A percentile compares a stretch with the other conserved stretches of the same genome.
Conservation (phyloP, 2,329 filamentous ascomycete species). For the Ophiocordyceps sinensis region DNA sequence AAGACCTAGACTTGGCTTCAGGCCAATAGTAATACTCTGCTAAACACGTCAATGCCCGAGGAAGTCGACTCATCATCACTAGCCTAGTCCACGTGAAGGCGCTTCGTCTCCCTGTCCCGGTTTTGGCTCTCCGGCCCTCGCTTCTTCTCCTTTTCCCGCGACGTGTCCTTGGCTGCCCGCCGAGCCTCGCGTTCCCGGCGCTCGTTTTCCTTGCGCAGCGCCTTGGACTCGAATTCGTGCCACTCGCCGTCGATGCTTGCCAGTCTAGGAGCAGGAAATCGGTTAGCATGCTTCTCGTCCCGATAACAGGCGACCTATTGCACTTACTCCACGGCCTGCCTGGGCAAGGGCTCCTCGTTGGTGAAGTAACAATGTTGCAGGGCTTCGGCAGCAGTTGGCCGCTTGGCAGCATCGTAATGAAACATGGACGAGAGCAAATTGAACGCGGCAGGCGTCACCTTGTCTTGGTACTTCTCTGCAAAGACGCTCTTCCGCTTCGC, state of each 20-base stretch:
- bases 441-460: slow-evolving; percentile 66
- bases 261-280: slow-evolving; percentile 34
- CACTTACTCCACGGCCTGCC: slow-evolving; percentile 68
- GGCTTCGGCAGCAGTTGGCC: slow-evolving; percentile 73
- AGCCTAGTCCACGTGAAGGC: slow-evolving; percentile 14
- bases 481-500: slow-evolving; percentile 63
- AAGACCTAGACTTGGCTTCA: too few species aligned
- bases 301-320: neutral
- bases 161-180: slow-evolving; percentile 25
- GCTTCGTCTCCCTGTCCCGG: slow-evolving; percentile 18
- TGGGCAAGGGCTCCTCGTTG: slow-evolving; percentile 60
- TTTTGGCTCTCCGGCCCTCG: slow-evolving; percentile 17
- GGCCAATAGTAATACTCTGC: too few species aligned
- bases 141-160: slow-evolving; percentile 24
- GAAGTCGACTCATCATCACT: neutral
- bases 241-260: slow-evolving; percentile 79
- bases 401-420: slow-evolving; percentile 69
- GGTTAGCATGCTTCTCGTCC: slow-evolving; percentile 9
- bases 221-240: slow-evolving; percentile 98
- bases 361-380: slow-evolving; percentile 82
- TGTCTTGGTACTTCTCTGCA: slow-evolving; percentile 65
- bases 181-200: slow-evolving; percentile 41
- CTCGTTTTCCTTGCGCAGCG: slow-evolving; percentile 78
- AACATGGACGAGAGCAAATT: slow-evolving; percentile 78
- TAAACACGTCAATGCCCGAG: too few species aligned